These are phyloP conservation scores for Claviceps sp. DNA, from an alignment of 2,329 filamentous ascomycete genomes.

Conservation along the genomic window DNA sequence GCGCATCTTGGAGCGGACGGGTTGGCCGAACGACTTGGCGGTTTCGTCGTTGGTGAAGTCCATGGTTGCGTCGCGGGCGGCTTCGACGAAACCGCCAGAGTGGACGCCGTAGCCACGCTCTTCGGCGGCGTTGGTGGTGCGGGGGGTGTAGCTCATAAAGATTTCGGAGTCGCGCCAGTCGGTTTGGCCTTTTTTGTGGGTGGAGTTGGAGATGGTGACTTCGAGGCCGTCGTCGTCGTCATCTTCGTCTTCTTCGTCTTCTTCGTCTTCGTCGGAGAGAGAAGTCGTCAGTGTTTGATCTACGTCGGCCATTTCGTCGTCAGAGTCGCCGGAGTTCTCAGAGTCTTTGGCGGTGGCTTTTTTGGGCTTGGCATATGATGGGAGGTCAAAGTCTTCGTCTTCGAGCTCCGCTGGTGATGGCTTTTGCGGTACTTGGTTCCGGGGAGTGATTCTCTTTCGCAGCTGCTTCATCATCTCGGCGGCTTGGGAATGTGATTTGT, in stretches of 20 bases:
- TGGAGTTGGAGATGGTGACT: slow-evolving; percentile 53
- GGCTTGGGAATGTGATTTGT: slow-evolving; percentile 50
- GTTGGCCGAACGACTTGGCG: slow-evolving; percentile 64
- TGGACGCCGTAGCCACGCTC: slow-evolving; percentile 90
- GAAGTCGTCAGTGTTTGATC: background rate
- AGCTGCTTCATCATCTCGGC: slow-evolving; percentile 65
- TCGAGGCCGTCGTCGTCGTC: slow-evolving; percentile 54
- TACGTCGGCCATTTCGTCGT: slow-evolving; percentile 6
- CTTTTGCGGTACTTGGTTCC: slow-evolving; percentile 28
- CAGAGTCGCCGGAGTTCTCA: slow-evolving; percentile 8
- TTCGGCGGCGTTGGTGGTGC: slow-evolving; percentile 67
- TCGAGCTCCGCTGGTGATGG: slow-evolving; percentile 22
- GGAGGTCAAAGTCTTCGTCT: slow-evolving; percentile 15
- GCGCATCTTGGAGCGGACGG: slow-evolving; percentile 63
- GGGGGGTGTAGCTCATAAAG: slow-evolving; percentile 93
- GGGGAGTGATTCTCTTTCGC: slow-evolving; percentile 54
- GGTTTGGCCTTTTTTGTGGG: slow-evolving; percentile 37
- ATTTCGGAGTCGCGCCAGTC: slow-evolving; percentile 75
- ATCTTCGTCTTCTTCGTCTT: slow-evolving; percentile 31
- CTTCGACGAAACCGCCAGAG: slow-evolving; percentile 73
- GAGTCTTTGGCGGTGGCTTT: slow-evolving; percentile 12
- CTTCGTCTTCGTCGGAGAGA: slow-evolving; percentile 17
- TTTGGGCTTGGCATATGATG: background rate
- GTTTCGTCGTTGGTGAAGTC: slow-evolving; percentile 84
- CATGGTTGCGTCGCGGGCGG: slow-evolving; percentile 80